Percentiles rank a stretch among this genome's conserved stretches.
These are phyloP conservation scores for Salix suchowensis DNA, from an alignment of 345 rosid species.

Conservation along the genomic window DNA sequence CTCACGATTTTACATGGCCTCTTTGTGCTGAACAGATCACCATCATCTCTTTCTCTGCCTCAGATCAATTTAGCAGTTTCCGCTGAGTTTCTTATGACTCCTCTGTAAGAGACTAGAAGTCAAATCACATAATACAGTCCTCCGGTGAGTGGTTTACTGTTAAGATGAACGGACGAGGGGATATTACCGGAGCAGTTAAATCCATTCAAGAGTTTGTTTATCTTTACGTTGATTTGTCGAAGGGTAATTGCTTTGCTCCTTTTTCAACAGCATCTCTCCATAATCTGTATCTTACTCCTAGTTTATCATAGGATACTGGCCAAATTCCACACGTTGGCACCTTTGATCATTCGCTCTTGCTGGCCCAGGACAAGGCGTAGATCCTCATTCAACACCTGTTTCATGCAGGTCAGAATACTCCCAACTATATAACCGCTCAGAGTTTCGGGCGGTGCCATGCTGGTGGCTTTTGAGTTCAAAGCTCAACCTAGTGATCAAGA, in stretches of 20 bases:
- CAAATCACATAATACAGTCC: background rate
- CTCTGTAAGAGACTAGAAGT: background rate
- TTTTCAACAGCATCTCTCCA: constrained; percentile 78
- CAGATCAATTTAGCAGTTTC: constrained; percentile 22
- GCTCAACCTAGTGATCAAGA: background rate
- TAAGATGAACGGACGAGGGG: background rate
- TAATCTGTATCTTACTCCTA: constrained; percentile 85
- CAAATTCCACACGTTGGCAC: constrained; percentile 83
- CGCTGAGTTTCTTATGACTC: background rate
- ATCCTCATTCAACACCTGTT: constrained; percentile 94
- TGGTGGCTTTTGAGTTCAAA: background rate
- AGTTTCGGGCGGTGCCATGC: background rate
- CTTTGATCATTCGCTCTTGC: constrained; percentile 87
- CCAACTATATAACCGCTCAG: background rate
- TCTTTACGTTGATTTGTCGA: constrained; percentile 33
- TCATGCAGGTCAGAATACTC: background rate
- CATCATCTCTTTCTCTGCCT: constrained; percentile 12
- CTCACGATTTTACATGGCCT: constrained; percentile 25
- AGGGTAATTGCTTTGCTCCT: constrained; percentile 66
- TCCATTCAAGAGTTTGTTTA: background rate
- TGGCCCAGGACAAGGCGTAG: constrained; percentile 81
- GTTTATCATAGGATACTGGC: constrained; percentile 88
- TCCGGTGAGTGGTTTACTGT: background rate
- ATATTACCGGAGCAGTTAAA: constrained; percentile 12
- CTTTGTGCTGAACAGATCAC: background rate